phyloP scores from a whole-genome alignment of 768 basidiomycete genomes.

The Leccinellum albellum region DNA sequence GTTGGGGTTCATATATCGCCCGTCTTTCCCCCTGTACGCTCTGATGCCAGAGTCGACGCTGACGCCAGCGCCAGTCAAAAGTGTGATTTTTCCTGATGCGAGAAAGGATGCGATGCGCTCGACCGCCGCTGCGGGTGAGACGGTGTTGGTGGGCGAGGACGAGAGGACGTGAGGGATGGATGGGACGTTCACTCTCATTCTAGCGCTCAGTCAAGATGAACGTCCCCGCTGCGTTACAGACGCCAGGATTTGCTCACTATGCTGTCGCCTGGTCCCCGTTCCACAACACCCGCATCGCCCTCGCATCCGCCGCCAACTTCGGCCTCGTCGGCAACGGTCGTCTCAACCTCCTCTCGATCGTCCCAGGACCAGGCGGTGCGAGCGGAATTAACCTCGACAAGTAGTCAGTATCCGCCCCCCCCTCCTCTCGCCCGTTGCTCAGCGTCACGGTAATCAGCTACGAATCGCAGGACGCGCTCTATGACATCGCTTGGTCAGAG shows the following conservation, averaged over 20 bases:
- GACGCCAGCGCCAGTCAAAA: conserved; percentile 90
- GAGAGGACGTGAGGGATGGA: conserved; percentile 61
- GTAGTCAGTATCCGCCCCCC: conserved; percentile 48
- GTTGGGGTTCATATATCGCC: conserved; percentile 86
- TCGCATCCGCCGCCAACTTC: conserved; percentile 88
- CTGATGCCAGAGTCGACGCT: conserved; percentile 94
- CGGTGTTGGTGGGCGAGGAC: conserved; percentile 31
- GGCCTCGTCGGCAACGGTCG: conserved; percentile 94
- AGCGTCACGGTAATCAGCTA: conserved; percentile 46
- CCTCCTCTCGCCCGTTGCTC: conserved; percentile 3
- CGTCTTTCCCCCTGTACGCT: conserved; percentile 86
- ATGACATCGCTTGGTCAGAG: conserved; percentile 94
- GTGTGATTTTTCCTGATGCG: conserved; percentile 60
- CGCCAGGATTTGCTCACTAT: conserved; percentile 84
- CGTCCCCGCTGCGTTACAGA: conserved; percentile 54
- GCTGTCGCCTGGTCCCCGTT: conserved; percentile 84
- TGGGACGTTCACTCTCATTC: conserved; percentile 78
- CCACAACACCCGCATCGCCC: conserved; percentile 65
- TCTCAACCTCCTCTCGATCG: conserved; percentile 62
- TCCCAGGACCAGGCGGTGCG: conserved; percentile 42
- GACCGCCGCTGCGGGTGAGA: conserved; percentile 50
- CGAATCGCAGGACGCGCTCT: conserved; percentile 86
- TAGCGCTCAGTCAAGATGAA: conserved; percentile 30
- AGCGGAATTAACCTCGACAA: conserved; percentile 56
- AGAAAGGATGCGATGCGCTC: conserved; percentile 65